These are phyloP conservation scores for Tolypocladium inflatum DNA, from an alignment of 2,329 filamentous ascomycete genomes.

Conservation along the genomic window DNA sequence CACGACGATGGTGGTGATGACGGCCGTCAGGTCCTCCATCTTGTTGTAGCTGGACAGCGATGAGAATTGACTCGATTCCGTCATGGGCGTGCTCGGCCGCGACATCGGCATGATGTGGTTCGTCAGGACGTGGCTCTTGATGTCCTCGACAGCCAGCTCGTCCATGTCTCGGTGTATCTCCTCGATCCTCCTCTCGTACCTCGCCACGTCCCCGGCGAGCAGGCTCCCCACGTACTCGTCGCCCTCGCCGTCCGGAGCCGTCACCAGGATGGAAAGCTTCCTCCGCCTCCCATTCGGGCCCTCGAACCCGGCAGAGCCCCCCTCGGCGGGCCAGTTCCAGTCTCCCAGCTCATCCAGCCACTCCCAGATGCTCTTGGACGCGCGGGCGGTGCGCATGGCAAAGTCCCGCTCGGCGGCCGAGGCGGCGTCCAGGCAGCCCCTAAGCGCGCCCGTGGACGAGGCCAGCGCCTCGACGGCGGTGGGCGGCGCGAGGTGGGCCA, in stretches of 20 bases:
- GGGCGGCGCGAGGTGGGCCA: conserved; percentile 51
- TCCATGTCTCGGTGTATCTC: conserved; percentile 64
- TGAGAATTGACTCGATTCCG: conserved; percentile 24
- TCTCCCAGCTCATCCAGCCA: conserved; percentile 64
- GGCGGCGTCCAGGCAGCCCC: conserved; percentile 51
- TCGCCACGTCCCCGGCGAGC: conserved; percentile 49
- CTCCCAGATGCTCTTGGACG: conserved; percentile 60
- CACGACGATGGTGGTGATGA: conserved; percentile 86
- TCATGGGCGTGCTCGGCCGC: conserved; percentile 24
- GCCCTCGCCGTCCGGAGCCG: conserved; percentile 13
- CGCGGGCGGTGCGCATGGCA: conserved; percentile 58
- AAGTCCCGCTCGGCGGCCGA: conserved; percentile 60
- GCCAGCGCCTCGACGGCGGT: conserved; percentile 52
- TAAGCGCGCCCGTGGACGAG: conserved; percentile 40
- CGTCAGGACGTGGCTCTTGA: conserved; percentile 79
- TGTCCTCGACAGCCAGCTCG: conserved; percentile 67
- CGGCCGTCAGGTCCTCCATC: conserved; percentile 82
- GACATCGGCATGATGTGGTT: conserved; percentile 59
- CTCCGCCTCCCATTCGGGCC: conserved; percentile 31
- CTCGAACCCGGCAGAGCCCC: conserved; percentile 45
- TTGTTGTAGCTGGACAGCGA: conserved; percentile 49
- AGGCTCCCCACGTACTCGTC: conserved; percentile 60
- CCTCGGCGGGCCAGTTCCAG: conserved; percentile 46
- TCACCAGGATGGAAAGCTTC: conserved; percentile 22
- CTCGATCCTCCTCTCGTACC: conserved; percentile 64